Percentiles rank a stretch among this genome's conserved stretches.
Conservation (phyloP, 1,139 yeast species). For the Meyerozyma carpophila region DNA sequence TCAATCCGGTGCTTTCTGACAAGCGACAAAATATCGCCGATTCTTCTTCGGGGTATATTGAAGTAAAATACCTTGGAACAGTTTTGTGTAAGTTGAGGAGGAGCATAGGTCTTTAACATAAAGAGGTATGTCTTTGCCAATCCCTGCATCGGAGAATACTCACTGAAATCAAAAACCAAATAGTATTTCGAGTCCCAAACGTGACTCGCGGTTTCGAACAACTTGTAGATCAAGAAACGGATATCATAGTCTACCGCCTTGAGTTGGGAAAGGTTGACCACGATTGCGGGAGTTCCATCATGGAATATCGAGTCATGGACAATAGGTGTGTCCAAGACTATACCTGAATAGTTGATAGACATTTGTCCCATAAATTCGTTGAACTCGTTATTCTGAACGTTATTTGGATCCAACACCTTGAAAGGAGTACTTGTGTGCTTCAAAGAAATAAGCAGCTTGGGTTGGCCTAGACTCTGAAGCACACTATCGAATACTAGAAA, state of each 20-base stretch:
- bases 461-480: slow-evolving; percentile 31
- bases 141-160: slow-evolving; percentile 34
- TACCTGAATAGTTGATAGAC: slow-evolving; percentile 49
- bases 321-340: slow-evolving; percentile 38
- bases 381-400: slow-evolving; percentile 44
- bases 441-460: slow-evolving; percentile 41
- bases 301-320: slow-evolving; percentile 60
- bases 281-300: slow-evolving; percentile 71
- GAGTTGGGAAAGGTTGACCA: slow-evolving; percentile 46
- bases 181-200: slow-evolving; percentile 70
- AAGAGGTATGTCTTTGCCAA: slow-evolving; percentile 24
- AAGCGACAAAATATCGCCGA: slow-evolving; percentile 27
- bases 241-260: slow-evolving; percentile 42
- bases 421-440: slow-evolving; percentile 47
- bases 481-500: slow-evolving; percentile 26
- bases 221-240: slow-evolving; percentile 53
- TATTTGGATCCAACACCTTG: slow-evolving; percentile 35
- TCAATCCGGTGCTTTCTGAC: slow-evolving; percentile 14
- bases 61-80: slow-evolving; percentile 54
- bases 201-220: slow-evolving; percentile 65
- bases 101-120: slow-evolving; percentile 36
- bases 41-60: slow-evolving; percentile 50
- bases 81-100: slow-evolving; percentile 48
- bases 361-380: slow-evolving; percentile 74
- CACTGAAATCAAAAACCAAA: slow-evolving; percentile 66